Conservation (phyloP, 352 stramenopile species). For the Phytophthora capsici region DNA sequence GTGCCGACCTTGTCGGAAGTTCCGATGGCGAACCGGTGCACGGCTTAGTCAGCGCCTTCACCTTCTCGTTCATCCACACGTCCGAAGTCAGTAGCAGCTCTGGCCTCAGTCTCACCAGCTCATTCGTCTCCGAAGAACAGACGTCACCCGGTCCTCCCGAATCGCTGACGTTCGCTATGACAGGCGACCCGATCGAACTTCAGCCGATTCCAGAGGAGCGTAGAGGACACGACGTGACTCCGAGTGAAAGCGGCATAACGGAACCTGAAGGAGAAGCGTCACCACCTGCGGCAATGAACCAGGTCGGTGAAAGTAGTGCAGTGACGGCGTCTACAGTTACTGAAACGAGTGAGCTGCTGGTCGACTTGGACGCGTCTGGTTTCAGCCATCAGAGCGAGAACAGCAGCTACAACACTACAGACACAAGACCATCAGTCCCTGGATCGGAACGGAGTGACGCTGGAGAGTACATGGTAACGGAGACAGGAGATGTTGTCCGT, state of each 20-base stretch:
- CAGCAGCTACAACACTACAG: constrained; percentile 14
- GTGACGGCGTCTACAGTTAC: constrained; percentile 24
- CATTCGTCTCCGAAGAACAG: constrained; percentile 14
- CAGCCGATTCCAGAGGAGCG: constrained; percentile 43
- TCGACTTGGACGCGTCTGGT: constrained; percentile 28
- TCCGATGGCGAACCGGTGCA: constrained; percentile 65
- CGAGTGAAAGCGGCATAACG: constrained; percentile 12
- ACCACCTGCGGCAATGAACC: neutral
- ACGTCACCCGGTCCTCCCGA: constrained; percentile 18
- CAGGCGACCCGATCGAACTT: constrained; percentile 33
- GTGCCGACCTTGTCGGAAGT: constrained; percentile 48
- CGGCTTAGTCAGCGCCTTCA: constrained; percentile 64
- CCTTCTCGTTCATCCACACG: constrained; percentile 79
- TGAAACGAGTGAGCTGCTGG: constrained; percentile 24
- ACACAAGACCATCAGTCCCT: constrained; percentile 18
- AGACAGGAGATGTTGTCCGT: constrained; percentile 31
- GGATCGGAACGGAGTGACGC: constrained; percentile 29
- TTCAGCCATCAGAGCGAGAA: constrained; percentile 20
- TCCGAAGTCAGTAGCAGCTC: constrained; percentile 45
- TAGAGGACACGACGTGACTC: constrained; percentile 6
- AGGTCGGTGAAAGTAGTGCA: constrained; percentile 20
- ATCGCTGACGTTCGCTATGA: constrained; percentile 30
- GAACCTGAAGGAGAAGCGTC: constrained; percentile 29
- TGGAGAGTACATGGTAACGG: constrained; percentile 36
- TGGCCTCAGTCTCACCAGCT: constrained; percentile 24